Evolutionary conservation across 768 basidiomycete genomes (phyloP), one percentile per base, ranked within the genome.

Genomic region (Leccinum subgranulosum): DNA sequence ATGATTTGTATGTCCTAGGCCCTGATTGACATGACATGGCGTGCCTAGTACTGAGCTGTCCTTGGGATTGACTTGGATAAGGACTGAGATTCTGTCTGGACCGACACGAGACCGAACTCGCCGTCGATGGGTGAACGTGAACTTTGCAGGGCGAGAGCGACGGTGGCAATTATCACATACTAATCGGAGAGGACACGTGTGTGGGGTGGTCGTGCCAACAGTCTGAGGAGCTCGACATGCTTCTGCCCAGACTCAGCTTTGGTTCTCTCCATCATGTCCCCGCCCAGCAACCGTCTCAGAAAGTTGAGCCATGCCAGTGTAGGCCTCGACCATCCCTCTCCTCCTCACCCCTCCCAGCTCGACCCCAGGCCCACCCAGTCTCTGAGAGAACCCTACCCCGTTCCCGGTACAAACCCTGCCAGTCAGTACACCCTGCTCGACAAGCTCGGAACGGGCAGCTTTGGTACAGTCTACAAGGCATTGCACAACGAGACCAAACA

Each of bases 401-500:
- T 88, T 55, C 86, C 89, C 36, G 84, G 80, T 70, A 88, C 69
- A 71, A 93, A 93, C 67, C 93, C 94, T 19, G 86, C 91, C 11
- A 90, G 86, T 64, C 92, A 96, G 67, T 98, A 97, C 71, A 92
- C 91, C 47, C 76, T 98, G 34, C 81, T 95, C 55, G 93, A 97
- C 75, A 98, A 97, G 72, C 82, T 98, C n/a, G 96, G 96, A 15
- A 95, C 93, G 23, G 96, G 96, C 34, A 93, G 90, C 71, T 99
- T 99, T 69, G 96, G 96, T 9, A 90, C 86, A 1, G 96, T 99
- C 55, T 99, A 94, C 84, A 98, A 97, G 78, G 96, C 93, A 9
- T 87, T 94, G 66, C 94, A 98, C 75, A 91, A 93, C 66, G 91
- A 93, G 60, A 91, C 93, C 11, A 88, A 91, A 71, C 88, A 96